Conservation (phyloP, 2,329 filamentous ascomycete genomes). For the Bipolaris cookei region DNA sequence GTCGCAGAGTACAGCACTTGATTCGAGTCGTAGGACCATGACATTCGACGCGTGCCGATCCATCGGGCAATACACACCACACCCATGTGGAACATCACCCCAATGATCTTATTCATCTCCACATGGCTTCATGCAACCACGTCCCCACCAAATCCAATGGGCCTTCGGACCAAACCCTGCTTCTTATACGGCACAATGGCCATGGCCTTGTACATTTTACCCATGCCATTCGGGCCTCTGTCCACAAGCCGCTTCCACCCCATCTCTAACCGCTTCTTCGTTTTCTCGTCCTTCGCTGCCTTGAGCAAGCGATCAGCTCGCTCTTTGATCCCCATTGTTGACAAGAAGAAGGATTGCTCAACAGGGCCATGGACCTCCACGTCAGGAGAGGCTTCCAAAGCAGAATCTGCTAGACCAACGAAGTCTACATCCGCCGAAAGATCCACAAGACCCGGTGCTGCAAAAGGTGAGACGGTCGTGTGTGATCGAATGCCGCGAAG, state of each 20-base stretch:
- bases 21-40: no score
- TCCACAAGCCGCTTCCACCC: conserved; percentile 87
- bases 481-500: conserved; percentile 87
- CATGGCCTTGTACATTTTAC: conserved; percentile 90
- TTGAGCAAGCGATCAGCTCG: conserved; percentile 40
- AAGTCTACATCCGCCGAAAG: conserved; percentile 95
- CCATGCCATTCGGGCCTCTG: conserved; percentile 83
- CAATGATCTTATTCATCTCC: background rate
- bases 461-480: conserved; percentile 77
- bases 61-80: no score
- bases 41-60: no score
- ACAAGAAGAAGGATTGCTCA: conserved; percentile 80
- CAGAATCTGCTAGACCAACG: conserved; percentile 80
- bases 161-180: conserved; percentile 72
- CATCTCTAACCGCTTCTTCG: conserved; percentile 64
- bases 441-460: conserved; percentile 80
- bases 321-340: conserved; percentile 75
- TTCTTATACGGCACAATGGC: conserved; percentile 74
- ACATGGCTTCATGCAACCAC: conserved; percentile 4
- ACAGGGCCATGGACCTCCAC: conserved; percentile 94
- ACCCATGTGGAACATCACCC: no score
- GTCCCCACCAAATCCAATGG: conserved; percentile 89
- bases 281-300: conserved; percentile 49
- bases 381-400: conserved; percentile 73
- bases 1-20: no score